Base-by-base conservation (phyloP, 2,329 filamentous ascomycete species). In the Clonostachys sp. region DNA sequence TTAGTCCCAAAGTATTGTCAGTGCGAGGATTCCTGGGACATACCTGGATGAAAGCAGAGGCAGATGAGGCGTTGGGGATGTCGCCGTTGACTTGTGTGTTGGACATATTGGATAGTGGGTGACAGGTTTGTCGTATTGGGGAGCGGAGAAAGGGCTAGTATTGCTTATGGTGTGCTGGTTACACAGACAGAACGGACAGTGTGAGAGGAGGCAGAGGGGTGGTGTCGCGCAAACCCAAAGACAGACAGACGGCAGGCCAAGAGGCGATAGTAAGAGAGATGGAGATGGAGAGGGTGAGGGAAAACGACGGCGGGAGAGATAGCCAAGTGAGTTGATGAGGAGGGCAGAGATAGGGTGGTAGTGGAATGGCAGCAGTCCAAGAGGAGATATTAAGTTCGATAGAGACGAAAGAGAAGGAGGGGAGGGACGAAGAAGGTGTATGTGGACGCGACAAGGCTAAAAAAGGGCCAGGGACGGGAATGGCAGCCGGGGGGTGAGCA, bases 1-100 rank as follows among this genome's bases (percentile, higher is more conserved):
- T 13, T 46, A 13, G 35, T n/a, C 30, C 17, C 38, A 48, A 48
- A 52, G 24, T 30, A 30, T 30, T 12, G 13, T n/a, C 14, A 20
- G n/a, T 24, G 39, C 1, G 10, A 44, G 12, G 7, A 13, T 18
- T 30, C n/a, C 12, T 38, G 4, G 14, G 34, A 50, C 66, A 36
- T 68, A 78, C 75, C 60, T 74, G 66, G 47, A 80, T 46, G 58
- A 78, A 78, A 48, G 72, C 74, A 44, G 75, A 80, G 55, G 64
- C 65, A 38, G 65, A 62, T 47, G 69, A 63, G 45, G 68, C 68
- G 53, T 61, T 65, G 44, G 70, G 62, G 47, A 73, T 61, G 50
- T 78, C 73, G 60, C 75, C 75, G 58, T 79, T 79, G 50, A 78
- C 72, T 57, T 78, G 74, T 48, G 57, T 55, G 45, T 59, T 58